These are phyloP conservation scores for Barnettozyma pratensis DNA, from an alignment of 805 yeast species.

Conservation along the genomic window DNA sequence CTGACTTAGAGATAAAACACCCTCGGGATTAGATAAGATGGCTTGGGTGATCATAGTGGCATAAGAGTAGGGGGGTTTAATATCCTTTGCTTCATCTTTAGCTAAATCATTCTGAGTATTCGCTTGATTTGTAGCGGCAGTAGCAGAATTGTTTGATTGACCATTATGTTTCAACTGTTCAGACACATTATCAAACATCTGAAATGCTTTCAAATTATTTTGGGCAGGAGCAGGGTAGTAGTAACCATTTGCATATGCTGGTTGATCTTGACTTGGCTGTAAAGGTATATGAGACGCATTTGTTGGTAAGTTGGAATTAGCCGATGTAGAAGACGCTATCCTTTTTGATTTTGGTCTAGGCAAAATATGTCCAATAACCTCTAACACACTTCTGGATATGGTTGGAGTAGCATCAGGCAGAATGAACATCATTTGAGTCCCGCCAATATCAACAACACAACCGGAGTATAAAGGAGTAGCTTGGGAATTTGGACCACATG, in stretches of 20 bases:
- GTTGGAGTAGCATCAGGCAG: conserved; percentile 84
- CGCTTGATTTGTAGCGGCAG: conserved; percentile 5
- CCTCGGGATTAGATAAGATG: conserved; percentile 80
- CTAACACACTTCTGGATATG: conserved; percentile 39
- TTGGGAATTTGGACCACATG: conserved; percentile 38
- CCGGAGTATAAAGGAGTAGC: conserved; percentile 72
- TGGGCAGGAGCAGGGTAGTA: conserved; percentile 6
- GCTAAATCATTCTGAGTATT: conserved; percentile 55
- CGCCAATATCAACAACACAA: conserved; percentile 90
- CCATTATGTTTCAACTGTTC: conserved; percentile 4
- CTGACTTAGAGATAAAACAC: conserved; percentile 83
- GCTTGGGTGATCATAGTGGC: conserved; percentile 99
- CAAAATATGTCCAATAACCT: conserved; percentile 28
- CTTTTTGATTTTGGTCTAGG: conserved; percentile 25
- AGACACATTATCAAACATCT: conserved; percentile 42
- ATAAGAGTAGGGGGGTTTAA: conserved; percentile 94
- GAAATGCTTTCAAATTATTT: conserved; percentile 40
- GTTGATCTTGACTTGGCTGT: neutral
- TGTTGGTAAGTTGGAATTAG: conserved; percentile 16
- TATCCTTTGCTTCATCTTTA: conserved; percentile 85
- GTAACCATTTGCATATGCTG: conserved; percentile 5
- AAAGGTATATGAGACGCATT: neutral
- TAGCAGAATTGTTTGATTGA: neutral
- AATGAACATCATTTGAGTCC: conserved; percentile 98
- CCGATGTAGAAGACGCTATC: conserved; percentile 4